Conservation (phyloP, 208 protist genomes). For the Trypanosoma brucei region DNA sequence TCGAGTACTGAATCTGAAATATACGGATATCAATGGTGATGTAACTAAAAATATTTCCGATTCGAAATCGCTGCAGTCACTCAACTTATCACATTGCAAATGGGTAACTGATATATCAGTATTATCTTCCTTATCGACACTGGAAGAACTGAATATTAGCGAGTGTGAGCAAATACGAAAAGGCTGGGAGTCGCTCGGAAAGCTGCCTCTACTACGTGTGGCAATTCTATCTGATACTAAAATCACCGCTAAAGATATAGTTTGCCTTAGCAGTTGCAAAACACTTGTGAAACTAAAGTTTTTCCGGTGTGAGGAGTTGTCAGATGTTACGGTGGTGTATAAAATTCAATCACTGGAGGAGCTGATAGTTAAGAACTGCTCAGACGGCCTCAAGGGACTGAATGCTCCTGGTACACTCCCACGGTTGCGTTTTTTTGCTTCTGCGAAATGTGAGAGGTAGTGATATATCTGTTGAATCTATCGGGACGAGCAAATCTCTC, state of each 20-base stretch:
- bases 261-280: background rate
- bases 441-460: background rate
- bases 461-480: background rate
- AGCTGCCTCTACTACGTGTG: background rate
- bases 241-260: background rate
- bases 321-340: background rate
- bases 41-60: background rate
- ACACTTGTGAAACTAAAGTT: background rate
- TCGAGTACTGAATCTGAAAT: background rate
- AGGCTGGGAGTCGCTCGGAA: background rate
- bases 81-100: background rate
- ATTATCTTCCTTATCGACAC: background rate
- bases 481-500: too few relatives aligned
- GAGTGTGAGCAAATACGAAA: background rate
- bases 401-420: background rate
- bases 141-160: background rate
- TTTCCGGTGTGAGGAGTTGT: background rate
- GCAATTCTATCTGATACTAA: background rate
- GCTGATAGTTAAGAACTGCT: background rate
- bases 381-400: background rate
- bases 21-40: background rate
- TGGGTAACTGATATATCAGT: background rate
- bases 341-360: background rate
- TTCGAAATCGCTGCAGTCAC: background rate
- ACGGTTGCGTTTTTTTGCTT: background rate